These are phyloP conservation scores for Pyrrhoderma noxium DNA, from an alignment of 1,284 basidiomycete species.

Conservation along the genomic window DNA sequence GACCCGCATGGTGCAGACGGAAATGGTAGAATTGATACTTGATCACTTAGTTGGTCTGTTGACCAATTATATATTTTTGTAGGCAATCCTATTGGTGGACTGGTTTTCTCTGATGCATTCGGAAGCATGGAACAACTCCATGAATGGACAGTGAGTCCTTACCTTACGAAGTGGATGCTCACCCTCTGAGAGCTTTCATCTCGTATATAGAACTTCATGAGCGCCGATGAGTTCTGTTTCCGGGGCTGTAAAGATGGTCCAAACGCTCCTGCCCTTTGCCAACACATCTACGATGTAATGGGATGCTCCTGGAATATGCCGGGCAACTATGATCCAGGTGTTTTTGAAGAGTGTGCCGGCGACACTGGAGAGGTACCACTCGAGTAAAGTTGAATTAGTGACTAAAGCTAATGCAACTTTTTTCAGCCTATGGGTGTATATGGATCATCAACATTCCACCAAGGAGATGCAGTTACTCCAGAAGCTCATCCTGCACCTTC, in stretches of 20 bases:
- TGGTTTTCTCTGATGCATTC: slow-evolving; percentile 69
- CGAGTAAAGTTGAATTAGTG: not conserved
- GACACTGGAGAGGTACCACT: slow-evolving; percentile 41
- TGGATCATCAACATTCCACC: slow-evolving; percentile 51
- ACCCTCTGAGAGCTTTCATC: slow-evolving; percentile 2
- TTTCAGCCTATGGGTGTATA: slow-evolving; percentile 64
- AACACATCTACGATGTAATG: slow-evolving; percentile 61
- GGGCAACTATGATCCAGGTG: slow-evolving; percentile 47
- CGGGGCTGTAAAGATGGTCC: slow-evolving; percentile 61
- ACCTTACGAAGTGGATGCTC: too few relatives aligned
- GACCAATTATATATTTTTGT: not conserved
- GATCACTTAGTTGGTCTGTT: not conserved
- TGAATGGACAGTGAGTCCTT: slow-evolving; percentile 65
- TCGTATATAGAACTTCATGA: slow-evolving; percentile 44
- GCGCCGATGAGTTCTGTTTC: slow-evolving; percentile 61
- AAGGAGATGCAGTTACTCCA: slow-evolving; percentile 55
- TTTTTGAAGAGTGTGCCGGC: slow-evolving; percentile 53
- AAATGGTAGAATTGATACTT: slow-evolving; percentile 18
- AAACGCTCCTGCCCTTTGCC: slow-evolving; percentile 51
- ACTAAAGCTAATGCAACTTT: slow-evolving; percentile 1
- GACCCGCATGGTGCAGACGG: slow-evolving; percentile 28
- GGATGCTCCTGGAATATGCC: slow-evolving; percentile 68
- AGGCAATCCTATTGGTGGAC: slow-evolving; percentile 61
- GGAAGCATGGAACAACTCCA: slow-evolving; percentile 49
- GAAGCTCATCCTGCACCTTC: slow-evolving; percentile 49